Base-by-base conservation (phyloP, 495 filamentous ascomycete genomes). In the Entonaema liquescens region DNA sequence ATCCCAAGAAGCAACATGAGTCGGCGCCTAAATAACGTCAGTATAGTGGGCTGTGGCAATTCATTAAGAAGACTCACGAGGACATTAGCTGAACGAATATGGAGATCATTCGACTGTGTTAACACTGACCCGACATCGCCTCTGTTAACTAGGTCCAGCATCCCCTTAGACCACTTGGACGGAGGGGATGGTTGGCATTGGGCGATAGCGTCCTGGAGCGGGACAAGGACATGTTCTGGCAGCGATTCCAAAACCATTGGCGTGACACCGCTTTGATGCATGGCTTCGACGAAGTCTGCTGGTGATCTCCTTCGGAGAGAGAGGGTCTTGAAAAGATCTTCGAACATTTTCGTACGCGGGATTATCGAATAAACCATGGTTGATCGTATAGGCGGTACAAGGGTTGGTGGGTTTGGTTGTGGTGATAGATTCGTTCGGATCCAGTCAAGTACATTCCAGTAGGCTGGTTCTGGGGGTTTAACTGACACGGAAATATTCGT, bases 121-220 rank as follows among this genome's bases (percentile, higher is more conserved):
- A 95, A 83, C 42, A 92, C 85, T 71, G 89, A 87, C 67, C 85
- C 87, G 28, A 96, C 81, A 75, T 99, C 95, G 42, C 94, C 91
- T 67, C 95, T 87, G 54, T 91, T 90, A 7, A 98, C 89, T 5
- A 98, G 82, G 62, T 88, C 83, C 3, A 98, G 83, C 7, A 96
- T 83, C 2, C 82, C 80, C 25, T 85, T 83, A 26, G 86, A 83
- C 93, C 94, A 98, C 2, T 85, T 88, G 0, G 89, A 87, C 19
- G 92, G 92, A 7, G 95, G 95, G 62, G 89, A 86, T 8, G 87
- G 87, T 77, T 97, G 93, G 70, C 92, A 97, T 61, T 87, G 84
- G 25, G 89, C 86, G 31, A 99, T 93, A n/a, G 89, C 87, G 77
- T 97, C 93, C 76, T 91, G 90, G 21, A 98, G 83, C 0, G 92